phyloP scores from a whole-genome alignment of 495 filamentous ascomycete species.

The Aspergillus wentii region DNA sequence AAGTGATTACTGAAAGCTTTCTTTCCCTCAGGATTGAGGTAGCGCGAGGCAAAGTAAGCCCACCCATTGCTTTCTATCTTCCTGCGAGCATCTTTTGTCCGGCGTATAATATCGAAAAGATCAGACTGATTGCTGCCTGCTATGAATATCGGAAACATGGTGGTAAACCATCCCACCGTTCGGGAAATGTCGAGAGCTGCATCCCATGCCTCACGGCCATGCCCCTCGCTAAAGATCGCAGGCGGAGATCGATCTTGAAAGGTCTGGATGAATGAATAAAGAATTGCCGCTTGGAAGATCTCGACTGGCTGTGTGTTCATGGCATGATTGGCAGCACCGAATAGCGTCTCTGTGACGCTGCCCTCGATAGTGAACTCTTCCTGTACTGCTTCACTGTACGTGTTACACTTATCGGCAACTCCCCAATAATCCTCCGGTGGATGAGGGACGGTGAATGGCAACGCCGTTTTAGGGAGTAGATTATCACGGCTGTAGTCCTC shows the following conservation, averaged over 20 bases:
- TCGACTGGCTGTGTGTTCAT: neutral
- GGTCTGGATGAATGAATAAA: neutral
- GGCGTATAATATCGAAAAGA: constrained; percentile 11
- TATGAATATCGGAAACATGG: constrained; percentile 29
- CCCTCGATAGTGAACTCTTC: constrained; percentile 22
- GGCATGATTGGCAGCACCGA: neutral
- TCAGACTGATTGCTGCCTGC: constrained; percentile 3
- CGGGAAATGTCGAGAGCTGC: constrained; percentile 26
- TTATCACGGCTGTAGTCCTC: no score
- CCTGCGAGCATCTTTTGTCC: constrained; percentile 20
- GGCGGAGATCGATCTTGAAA: neutral
- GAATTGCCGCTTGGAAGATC: neutral
- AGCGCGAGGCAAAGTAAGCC: constrained; percentile 25
- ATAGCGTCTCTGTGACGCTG: neutral
- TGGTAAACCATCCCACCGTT: constrained; percentile 46
- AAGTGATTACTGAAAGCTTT: constrained; percentile 16
- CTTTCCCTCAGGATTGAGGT: constrained; percentile 15
- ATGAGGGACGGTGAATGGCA: constrained; percentile 22
- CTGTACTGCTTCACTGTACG: constrained; percentile 21
- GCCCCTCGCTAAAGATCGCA: neutral
- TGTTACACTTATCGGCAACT: constrained; percentile 25
- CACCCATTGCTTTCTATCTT: constrained; percentile 23
- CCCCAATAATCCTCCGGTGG: constrained; percentile 30
- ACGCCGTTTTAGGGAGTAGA: constrained; percentile 30
- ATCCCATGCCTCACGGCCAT: neutral